These are phyloP conservation scores for Metarhizium album DNA, from an alignment of 2,329 filamentous ascomycete genomes.

Conservation along the genomic window DNA sequence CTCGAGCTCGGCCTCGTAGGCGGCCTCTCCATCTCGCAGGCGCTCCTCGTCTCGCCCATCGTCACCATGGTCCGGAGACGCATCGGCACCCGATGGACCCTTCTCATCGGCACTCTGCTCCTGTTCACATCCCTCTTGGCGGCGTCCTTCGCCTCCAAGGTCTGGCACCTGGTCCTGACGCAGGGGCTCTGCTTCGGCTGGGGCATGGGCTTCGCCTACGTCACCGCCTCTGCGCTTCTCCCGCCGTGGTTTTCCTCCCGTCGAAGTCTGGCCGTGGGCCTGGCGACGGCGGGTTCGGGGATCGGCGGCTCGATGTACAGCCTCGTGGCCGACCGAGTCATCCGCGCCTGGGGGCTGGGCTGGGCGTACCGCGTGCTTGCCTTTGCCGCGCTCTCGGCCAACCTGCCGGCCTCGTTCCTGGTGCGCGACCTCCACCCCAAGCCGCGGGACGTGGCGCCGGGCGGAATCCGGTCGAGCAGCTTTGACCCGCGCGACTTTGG, in stretches of 20 bases:
- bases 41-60: slow-evolving; percentile 30
- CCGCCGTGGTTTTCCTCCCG: slow-evolving; percentile 51
- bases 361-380: slow-evolving; percentile 44
- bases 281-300: slow-evolving; percentile 42
- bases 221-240: slow-evolving; percentile 42
- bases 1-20: slow-evolving; percentile 51
- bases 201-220: slow-evolving; percentile 50
- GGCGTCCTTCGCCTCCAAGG: slow-evolving; percentile 38
- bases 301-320: slow-evolving; percentile 17
- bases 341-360: slow-evolving; percentile 36
- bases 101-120: slow-evolving; percentile 42
- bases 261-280: slow-evolving; percentile 46
- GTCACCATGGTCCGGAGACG: slow-evolving; percentile 16
- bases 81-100: slow-evolving; percentile 22
- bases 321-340: slow-evolving; percentile 32
- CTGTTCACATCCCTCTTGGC: slow-evolving; percentile 40
- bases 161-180: slow-evolving; percentile 51
- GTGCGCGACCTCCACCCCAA: slow-evolving; percentile 40
- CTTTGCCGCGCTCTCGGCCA: slow-evolving; percentile 40
- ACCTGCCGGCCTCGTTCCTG: slow-evolving; percentile 41
- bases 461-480: slow-evolving; percentile 13
- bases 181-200: slow-evolving; percentile 50
- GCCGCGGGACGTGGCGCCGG: neutral
- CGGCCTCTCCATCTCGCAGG: slow-evolving; percentile 39
- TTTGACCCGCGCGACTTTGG: neutral